Percentiles rank a stretch among this genome's conserved stretches.
Evolutionary conservation across 176 grass and related monocot species (phyloP).

Genomic region (Phoenix dactylifera): DNA sequence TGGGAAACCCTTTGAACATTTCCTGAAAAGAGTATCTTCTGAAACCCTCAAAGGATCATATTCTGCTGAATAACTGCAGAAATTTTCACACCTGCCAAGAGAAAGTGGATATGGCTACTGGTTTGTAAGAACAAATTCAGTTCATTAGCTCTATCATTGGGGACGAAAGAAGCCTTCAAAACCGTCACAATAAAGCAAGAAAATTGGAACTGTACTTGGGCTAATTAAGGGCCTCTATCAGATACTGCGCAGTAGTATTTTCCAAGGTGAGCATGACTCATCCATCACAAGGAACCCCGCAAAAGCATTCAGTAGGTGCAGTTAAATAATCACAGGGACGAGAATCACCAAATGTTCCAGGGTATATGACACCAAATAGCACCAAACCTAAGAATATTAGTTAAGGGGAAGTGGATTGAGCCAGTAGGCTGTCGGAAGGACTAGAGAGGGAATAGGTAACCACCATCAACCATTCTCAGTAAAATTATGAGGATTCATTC

Average conservation of each 20-base stretch:
- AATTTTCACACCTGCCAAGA: background rate
- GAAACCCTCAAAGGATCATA: slow-evolving; percentile 50
- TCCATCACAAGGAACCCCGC: too few species aligned
- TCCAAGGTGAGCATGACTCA: too few species aligned
- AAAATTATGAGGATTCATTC: too few species aligned
- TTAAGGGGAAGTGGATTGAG: slow-evolving; percentile 22
- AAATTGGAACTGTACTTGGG: too few species aligned
- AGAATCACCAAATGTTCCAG: too few species aligned
- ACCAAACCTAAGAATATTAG: slow-evolving; percentile 12
- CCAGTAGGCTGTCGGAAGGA: slow-evolving; percentile 6
- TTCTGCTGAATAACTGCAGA: slow-evolving; percentile 11
- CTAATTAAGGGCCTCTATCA: too few species aligned
- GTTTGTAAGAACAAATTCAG: slow-evolving; percentile 18
- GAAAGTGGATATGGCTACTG: background rate
- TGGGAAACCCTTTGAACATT: slow-evolving; percentile 41
- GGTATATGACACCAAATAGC: too few species aligned
- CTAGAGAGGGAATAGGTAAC: background rate
- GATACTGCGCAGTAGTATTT: too few species aligned
- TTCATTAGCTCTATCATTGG: slow-evolving; percentile 31
- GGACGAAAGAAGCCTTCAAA: background rate
- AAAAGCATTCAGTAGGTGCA: too few species aligned
- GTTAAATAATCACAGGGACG: too few species aligned
- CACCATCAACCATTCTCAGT: slow-evolving; percentile 15
- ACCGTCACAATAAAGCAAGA: too few species aligned
- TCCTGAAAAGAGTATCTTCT: slow-evolving; percentile 24